phyloP scores from a whole-genome alignment of 176 grass and related monocot genomes.

The Juncus inflexus region DNA sequence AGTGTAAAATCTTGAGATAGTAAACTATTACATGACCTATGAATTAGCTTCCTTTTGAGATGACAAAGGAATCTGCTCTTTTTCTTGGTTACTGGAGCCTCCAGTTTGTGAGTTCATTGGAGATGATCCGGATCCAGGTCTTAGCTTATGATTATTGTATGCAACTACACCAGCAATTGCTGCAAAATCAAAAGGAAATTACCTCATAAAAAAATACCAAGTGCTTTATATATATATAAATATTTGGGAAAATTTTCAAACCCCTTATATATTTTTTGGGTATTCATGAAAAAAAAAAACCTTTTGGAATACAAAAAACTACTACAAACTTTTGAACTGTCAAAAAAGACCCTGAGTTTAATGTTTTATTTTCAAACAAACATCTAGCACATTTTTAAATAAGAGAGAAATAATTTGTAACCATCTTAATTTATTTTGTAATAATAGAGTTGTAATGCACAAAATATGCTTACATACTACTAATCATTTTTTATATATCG shows the following conservation, averaged over 20 bases:
- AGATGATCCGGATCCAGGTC: slow-evolving; percentile 30
- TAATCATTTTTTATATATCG: too few species aligned
- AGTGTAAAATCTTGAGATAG: too few species aligned
- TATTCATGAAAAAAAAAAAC: too few species aligned
- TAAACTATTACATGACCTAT: too few species aligned
- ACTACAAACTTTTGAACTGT: too few species aligned
- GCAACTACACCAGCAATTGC: slow-evolving; percentile 91
- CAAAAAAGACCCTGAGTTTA: too few species aligned
- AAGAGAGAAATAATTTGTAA: slow-evolving; percentile 8
- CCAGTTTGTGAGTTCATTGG: slow-evolving; percentile 40
- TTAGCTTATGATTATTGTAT: slow-evolving; percentile 93
- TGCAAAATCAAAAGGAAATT: slow-evolving; percentile 36
- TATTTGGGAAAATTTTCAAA: too few species aligned
- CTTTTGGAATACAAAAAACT: too few species aligned
- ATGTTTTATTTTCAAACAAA: too few species aligned
- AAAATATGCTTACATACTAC: too few species aligned
- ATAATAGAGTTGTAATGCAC: not conserved
- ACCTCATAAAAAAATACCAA: not conserved
- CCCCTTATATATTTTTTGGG: too few species aligned
- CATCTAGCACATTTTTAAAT: not conserved
- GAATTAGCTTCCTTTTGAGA: slow-evolving; percentile 39
- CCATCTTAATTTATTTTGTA: slow-evolving; percentile 12
- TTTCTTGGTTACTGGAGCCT: slow-evolving; percentile 34
- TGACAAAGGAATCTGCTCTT: slow-evolving; percentile 37
- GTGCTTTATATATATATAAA: too few species aligned